These are phyloP conservation scores for Anthoceros angustus DNA, from an alignment of 225 moss, liverwort and hornwort species.

Conservation along the genomic window DNA sequence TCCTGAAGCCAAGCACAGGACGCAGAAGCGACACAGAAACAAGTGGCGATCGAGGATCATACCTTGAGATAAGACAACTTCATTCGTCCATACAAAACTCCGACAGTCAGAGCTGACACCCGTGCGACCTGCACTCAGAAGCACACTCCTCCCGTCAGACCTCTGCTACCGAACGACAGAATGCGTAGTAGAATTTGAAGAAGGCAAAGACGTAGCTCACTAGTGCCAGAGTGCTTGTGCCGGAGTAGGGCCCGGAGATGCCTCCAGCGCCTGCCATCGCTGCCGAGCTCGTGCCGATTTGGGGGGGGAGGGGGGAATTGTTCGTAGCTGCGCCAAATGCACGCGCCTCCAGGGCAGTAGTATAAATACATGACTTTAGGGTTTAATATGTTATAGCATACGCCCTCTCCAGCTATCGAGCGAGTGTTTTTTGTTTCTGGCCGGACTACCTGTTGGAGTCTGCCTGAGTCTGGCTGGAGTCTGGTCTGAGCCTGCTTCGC, in stretches of 20 bases:
- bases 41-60: neutral
- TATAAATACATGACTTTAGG: too few species aligned
- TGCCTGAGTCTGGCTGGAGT: too few species aligned
- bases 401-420: too few species aligned
- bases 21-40: neutral
- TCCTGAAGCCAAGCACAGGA: neutral
- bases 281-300: neutral
- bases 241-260: constrained; percentile 10
- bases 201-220: neutral
- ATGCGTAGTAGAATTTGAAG: too few species aligned
- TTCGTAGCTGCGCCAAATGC: too few species aligned
- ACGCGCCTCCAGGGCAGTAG: too few species aligned
- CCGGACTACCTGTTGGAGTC: too few species aligned
- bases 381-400: too few species aligned
- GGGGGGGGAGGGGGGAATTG: too few species aligned
- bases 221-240: constrained; percentile 12
- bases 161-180: too few species aligned
- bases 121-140: constrained; percentile 37
- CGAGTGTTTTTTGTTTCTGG: too few species aligned
- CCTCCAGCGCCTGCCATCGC: constrained; percentile 6
- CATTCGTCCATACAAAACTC: constrained; percentile 45
- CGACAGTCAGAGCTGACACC: constrained; percentile 43
- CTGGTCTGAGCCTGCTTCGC: too few species aligned
- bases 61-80: constrained; percentile 56
- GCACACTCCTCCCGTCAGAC: neutral